Conservation (phyloP, 139 green algal genomes). For the Marvania coccoides region DNA sequence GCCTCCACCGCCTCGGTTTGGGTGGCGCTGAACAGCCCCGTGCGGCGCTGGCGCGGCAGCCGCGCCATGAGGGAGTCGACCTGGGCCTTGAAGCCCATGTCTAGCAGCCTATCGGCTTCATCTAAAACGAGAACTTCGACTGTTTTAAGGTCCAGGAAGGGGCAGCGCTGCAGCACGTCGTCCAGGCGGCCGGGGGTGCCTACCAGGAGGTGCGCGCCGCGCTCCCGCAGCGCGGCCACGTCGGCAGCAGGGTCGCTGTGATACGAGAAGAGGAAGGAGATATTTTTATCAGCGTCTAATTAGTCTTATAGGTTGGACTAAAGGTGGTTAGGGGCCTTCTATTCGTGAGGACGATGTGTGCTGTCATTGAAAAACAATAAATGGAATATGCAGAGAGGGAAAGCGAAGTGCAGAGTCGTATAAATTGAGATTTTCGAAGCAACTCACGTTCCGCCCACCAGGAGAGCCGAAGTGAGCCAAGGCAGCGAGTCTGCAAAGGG, state of each 20-base stretch:
- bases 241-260: constrained; percentile 59
- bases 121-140: constrained; percentile 87
- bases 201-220: constrained; percentile 71
- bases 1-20: constrained; percentile 84
- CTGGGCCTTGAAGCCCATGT: constrained; percentile 85
- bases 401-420: background rate
- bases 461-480: constrained; percentile 34
- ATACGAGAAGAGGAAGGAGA: too few relatives aligned
- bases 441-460: constrained; percentile 76
- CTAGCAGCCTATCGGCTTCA: constrained; percentile 91
- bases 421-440: too few relatives aligned
- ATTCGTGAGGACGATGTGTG: too few relatives aligned
- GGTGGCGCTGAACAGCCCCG: constrained; percentile 90
- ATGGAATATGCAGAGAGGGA: background rate
- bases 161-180: constrained; percentile 73
- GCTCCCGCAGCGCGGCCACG: constrained; percentile 50
- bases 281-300: too few relatives aligned
- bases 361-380: background rate
- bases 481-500: constrained; percentile 64
- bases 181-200: constrained; percentile 89
- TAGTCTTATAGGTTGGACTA: too few relatives aligned
- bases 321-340: too few relatives aligned
- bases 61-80: constrained; percentile 61
- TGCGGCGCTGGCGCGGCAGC: constrained; percentile 84
- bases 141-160: constrained; percentile 52